Percentiles rank a stretch among this genome's conserved stretches.
These are phyloP conservation scores for Perkinsela sp. DNA, from an alignment of 208 protist species.

Conservation along the genomic window DNA sequence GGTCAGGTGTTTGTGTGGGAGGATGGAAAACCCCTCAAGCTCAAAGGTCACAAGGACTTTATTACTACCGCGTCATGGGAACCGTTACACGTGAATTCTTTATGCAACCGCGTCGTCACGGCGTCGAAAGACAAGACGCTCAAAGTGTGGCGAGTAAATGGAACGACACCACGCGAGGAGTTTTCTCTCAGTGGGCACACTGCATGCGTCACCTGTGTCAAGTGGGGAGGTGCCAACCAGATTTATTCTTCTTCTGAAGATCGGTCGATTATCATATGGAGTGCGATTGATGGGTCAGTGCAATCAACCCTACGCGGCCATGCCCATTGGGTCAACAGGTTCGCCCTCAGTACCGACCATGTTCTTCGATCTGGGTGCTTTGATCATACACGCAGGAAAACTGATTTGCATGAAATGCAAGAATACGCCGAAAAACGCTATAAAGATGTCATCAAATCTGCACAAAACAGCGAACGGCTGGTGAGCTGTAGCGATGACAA, in stretches of 20 bases:
- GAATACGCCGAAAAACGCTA: conserved; percentile 36
- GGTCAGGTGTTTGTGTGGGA: conserved; percentile 70
- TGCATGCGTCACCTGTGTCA: conserved; percentile 77
- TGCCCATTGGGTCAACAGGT: conserved; percentile 94
- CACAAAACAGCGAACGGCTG: conserved; percentile 46
- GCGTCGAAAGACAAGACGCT: conserved; percentile 69
- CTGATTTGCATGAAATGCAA: conserved; percentile 16
- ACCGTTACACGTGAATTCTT: conserved; percentile 60
- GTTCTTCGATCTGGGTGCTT: conserved; percentile 75
- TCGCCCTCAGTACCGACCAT: conserved; percentile 87
- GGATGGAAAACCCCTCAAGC: conserved; percentile 25
- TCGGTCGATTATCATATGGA: conserved; percentile 81
- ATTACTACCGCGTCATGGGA: conserved; percentile 84
- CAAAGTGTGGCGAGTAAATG: conserved; percentile 51
- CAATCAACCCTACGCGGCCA: conserved; percentile 69
- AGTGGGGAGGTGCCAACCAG: conserved; percentile 70
- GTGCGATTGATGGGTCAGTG: conserved; percentile 27
- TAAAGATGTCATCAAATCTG: conserved; percentile 27
- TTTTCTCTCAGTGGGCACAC: conserved; percentile 77
- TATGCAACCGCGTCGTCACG: conserved; percentile 51
- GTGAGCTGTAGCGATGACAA: conserved; percentile 85
- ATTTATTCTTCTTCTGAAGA: conserved; percentile 88
- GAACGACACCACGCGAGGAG: conserved; percentile 8
- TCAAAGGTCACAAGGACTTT: conserved; percentile 75
- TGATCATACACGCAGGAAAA: conserved; percentile 58